Evolutionary conservation across 331 rosid genomes (phyloP).

Genomic region (Malus hybrid): DNA sequence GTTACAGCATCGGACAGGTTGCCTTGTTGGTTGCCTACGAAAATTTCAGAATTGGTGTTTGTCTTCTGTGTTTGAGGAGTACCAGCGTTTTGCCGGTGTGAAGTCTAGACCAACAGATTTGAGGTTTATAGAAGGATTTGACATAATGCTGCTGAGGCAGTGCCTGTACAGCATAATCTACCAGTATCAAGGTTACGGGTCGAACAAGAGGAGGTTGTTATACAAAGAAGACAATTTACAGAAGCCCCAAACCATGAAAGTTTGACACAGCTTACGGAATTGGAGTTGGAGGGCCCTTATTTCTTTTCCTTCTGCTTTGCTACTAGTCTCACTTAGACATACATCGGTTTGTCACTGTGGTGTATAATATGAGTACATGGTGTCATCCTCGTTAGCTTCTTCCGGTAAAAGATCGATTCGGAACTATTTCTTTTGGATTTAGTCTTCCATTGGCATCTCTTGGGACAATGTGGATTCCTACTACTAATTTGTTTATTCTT

Average conservation of each 20-base stretch:
- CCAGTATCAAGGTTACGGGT: slow-evolving; percentile 84
- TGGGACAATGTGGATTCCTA: background rate
- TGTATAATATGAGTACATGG: background rate
- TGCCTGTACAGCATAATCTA: slow-evolving; percentile 90
- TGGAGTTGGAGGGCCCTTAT: background rate
- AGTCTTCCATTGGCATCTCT: background rate
- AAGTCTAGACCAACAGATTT: slow-evolving; percentile 64
- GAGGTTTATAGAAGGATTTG: slow-evolving; percentile 63
- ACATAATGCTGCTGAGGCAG: slow-evolving; percentile 50
- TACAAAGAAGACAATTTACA: slow-evolving; percentile 59
- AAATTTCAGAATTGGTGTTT: slow-evolving; percentile 94
- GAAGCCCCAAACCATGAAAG: slow-evolving; percentile 57
- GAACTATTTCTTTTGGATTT: background rate
- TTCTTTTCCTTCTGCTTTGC: background rate
- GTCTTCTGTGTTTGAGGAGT: slow-evolving; percentile 81
- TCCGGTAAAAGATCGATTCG: background rate
- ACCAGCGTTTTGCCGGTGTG: slow-evolving; percentile 63
- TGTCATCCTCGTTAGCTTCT: background rate
- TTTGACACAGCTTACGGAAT: slow-evolving; percentile 18
- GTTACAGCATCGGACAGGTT: slow-evolving; percentile 87
- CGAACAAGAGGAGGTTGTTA: slow-evolving; percentile 73
- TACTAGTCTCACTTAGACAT: background rate
- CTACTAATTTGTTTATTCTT: background rate
- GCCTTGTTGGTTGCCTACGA: slow-evolving; percentile 85
- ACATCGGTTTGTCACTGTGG: background rate